Conservation (phyloP, 441 rosid species). For the Erodium trifolium region DNA sequence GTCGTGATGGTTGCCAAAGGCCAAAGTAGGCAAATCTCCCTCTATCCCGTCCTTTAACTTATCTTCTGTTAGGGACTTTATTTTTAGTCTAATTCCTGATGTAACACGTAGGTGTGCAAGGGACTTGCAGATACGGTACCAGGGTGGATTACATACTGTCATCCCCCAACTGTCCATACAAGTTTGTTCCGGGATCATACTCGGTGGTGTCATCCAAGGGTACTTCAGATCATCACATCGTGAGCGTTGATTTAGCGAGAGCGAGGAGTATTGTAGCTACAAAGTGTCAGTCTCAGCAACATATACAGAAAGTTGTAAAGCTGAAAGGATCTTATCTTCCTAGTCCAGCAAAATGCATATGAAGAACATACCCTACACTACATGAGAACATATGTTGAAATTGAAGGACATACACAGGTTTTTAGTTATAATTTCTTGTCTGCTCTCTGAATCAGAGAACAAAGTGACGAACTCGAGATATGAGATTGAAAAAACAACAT, state of each 20-base stretch:
- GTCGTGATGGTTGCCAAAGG: constrained; percentile 1
- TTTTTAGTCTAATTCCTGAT: no score
- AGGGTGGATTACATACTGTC: constrained; percentile 67
- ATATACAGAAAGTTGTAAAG: constrained; percentile 31
- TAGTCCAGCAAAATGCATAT: background rate
- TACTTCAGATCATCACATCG: constrained; percentile 92
- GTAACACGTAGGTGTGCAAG: constrained; percentile 47
- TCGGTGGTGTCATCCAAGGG: constrained; percentile 83
- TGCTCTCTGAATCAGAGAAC: no score
- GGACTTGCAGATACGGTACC: constrained; percentile 77
- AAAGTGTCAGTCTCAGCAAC: constrained; percentile 7
- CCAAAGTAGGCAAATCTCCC: background rate
- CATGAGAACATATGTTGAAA: no score
- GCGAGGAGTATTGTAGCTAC: constrained; percentile 19
- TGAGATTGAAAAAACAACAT: no score
- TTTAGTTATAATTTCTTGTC: background rate
- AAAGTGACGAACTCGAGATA: no score
- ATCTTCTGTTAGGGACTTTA: background rate
- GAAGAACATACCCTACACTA: no score
- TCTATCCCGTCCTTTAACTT: background rate
- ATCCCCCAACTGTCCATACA: constrained; percentile 48
- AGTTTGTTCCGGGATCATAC: constrained; percentile 71
- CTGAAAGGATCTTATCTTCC: constrained; percentile 11
- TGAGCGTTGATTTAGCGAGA: constrained; percentile 53
- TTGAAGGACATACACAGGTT: background rate